Conservation (phyloP, 1,284 basidiomycete species). For the Hymenochaete sp. region DNA sequence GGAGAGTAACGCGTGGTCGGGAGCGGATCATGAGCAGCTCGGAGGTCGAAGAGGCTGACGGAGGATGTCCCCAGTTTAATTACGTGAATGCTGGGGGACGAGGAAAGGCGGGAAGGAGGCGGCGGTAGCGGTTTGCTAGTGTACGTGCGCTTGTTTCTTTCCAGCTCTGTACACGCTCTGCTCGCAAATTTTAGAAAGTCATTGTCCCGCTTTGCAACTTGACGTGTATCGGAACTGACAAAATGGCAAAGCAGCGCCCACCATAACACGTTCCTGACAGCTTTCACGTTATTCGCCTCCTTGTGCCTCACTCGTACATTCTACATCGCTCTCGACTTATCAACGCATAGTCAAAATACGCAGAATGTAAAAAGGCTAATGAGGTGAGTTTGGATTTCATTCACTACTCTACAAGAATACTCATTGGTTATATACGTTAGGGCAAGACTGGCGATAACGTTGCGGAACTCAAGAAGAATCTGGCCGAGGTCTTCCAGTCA, state of each 20-base stretch:
- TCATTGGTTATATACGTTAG: constrained; percentile 17
- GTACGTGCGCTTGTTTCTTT: no score
- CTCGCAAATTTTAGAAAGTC: constrained; percentile 87
- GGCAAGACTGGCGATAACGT: constrained; percentile 39
- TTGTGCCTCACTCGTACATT: constrained; percentile 89
- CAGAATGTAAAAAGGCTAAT: constrained; percentile 60
- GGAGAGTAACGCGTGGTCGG: no score
- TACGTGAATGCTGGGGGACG: no score
- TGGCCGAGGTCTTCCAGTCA: constrained; percentile 36
- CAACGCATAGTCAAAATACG: constrained; percentile 81
- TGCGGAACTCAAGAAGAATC: constrained; percentile 54
- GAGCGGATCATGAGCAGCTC: no score
- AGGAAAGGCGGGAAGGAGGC: no score
- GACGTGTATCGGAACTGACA: no score
- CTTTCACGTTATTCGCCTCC: constrained; percentile 89
- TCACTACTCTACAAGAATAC: neutral
- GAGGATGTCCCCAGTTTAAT: no score
- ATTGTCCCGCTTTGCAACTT: constrained; percentile 2
- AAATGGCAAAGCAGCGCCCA: constrained; percentile 56
- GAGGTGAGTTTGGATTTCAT: constrained; percentile 32
- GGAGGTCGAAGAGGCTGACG: no score
- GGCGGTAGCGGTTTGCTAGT: no score
- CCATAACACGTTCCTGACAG: constrained; percentile 83
- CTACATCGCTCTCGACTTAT: constrained; percentile 87
- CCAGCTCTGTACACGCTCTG: no score